phyloP scores from a whole-genome alignment of 2,329 filamentous ascomycete species.

The Incumbomyces lentus region DNA sequence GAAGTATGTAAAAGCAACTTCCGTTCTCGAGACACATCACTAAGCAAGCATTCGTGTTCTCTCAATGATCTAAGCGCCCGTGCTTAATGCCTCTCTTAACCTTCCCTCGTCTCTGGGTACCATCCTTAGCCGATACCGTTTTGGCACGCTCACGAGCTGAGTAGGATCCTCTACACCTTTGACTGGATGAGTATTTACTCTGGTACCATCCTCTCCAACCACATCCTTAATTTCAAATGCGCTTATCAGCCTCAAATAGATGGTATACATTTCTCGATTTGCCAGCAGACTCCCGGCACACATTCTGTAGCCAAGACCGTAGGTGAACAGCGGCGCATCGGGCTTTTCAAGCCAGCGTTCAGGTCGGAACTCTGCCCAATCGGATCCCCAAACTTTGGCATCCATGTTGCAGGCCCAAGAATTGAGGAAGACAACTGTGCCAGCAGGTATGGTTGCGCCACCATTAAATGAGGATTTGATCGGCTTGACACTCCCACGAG shows the following conservation, averaged over 20 bases:
- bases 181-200: slow-evolving; percentile 42
- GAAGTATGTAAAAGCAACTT: too few relatives aligned
- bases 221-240: slow-evolving; percentile 49
- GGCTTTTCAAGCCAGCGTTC: slow-evolving; percentile 55
- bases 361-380: slow-evolving; percentile 49
- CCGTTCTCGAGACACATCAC: too few relatives aligned
- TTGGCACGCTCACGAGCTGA: slow-evolving; percentile 52
- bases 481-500: slow-evolving; percentile 51
- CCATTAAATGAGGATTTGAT: slow-evolving; percentile 39
- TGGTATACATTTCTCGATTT: slow-evolving; percentile 55
- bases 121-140: slow-evolving; percentile 48
- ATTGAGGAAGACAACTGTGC: slow-evolving; percentile 56
- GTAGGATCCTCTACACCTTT: slow-evolving; percentile 51
- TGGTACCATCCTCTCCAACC: slow-evolving; percentile 38
- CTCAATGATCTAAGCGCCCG: too few relatives aligned
- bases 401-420: slow-evolving; percentile 62
- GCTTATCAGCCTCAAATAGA: slow-evolving; percentile 52
- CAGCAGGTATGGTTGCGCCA: slow-evolving; percentile 49
- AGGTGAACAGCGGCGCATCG: slow-evolving; percentile 55
- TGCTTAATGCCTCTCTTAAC: slow-evolving; percentile 32
- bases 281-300: slow-evolving; percentile 54
- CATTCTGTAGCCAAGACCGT: slow-evolving; percentile 58
- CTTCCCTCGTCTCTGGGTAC: slow-evolving; percentile 42
- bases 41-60: too few relatives aligned
- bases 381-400: slow-evolving; percentile 42